Evolutionary conservation across 2,329 filamentous ascomycete genomes (phyloP), one percentile per base, ranked within the genome.

Genomic region (Parastagonospora avenae): DNA sequence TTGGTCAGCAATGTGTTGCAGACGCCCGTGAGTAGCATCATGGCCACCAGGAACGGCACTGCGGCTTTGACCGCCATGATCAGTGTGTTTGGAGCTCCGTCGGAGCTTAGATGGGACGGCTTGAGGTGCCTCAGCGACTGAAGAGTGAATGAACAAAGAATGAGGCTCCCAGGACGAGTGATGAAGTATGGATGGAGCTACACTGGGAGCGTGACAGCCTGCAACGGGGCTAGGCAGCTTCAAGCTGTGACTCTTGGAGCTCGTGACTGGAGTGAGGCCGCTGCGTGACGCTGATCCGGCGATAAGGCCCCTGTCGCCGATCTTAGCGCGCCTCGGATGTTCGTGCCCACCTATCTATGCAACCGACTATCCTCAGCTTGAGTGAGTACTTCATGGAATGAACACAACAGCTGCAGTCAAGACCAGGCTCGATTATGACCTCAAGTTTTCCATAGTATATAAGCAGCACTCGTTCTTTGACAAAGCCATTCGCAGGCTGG

Each of bases 1-100:
- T 99, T 99, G 63, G 93, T 97, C 67, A 99, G 82, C 55, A 99
- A 85, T 1, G 94, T 99, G 74, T 99, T 99, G 82, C 92, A 96
- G 55, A 96, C 92, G 57, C 93, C 93, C 19, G 93, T 97, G 71
- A 96, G 78, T 70, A 97, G 82, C 93, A 97, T 97, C 91, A 97
- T 95, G 65, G 82, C 88, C 74, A 97, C 91, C 57, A 97, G 82
- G 69, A 97, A 83, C 32, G 92, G 92, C 53, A 97, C 84, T 48
- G 91, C 72, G 32, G 84, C 84, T 72, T 84, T 85, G 60, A 83
- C 81, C 62, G 88, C 83, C 90, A 96, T 95, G 62, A 52, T 63
- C 62, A 41, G 47, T 50, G 52, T 50, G 52, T 42, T 46, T 48
- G 40, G 48, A 55, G 54, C 56, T 59, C 46, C 36, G 37, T 29